Percentiles rank a stretch among this genome's conserved stretches.
phyloP scores from a whole-genome alignment of 2,329 filamentous ascomycete genomes.

The Phoma sp. region DNA sequence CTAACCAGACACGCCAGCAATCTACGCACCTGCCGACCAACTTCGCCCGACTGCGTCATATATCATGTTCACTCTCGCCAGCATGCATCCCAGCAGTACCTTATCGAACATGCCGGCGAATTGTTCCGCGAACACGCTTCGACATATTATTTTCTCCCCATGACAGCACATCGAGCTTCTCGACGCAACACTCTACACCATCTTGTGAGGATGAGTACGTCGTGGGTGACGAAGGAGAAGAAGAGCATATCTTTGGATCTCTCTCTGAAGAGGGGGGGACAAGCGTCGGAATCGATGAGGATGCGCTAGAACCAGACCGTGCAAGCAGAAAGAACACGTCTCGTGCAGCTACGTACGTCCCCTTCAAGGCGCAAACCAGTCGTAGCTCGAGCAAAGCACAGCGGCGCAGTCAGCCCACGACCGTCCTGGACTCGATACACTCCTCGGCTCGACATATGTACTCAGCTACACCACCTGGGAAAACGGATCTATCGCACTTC shows the following conservation, averaged over 20 bases:
- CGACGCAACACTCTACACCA: neutral
- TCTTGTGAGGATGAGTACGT: neutral
- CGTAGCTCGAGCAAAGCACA: slow-evolving; percentile 23
- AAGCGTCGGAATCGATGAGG: neutral
- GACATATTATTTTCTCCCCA: neutral
- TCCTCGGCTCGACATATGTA: slow-evolving; percentile 29
- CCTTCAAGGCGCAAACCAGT: slow-evolving; percentile 22
- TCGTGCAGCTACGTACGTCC: neutral
- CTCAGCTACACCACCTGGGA: slow-evolving; percentile 7
- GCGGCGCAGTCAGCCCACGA: slow-evolving; percentile 29
- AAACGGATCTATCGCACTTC: slow-evolving; percentile 24
- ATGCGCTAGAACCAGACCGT: neutral
- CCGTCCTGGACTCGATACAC: slow-evolving; percentile 29
- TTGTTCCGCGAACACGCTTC: neutral
- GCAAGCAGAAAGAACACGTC: neutral
- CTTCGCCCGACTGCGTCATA: neutral
- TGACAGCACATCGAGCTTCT: slow-evolving; percentile 1
- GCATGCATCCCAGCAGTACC: neutral
- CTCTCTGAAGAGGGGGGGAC: neutral
- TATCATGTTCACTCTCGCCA: neutral
- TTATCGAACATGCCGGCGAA: neutral
- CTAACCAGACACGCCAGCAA: slow-evolving; percentile 17
- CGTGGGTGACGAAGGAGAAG: neutral
- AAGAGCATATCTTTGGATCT: neutral
- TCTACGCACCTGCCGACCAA: neutral